These are phyloP conservation scores for Cicer cuneatum DNA, from an alignment of 306 rosid genomes.

Conservation along the genomic window DNA sequence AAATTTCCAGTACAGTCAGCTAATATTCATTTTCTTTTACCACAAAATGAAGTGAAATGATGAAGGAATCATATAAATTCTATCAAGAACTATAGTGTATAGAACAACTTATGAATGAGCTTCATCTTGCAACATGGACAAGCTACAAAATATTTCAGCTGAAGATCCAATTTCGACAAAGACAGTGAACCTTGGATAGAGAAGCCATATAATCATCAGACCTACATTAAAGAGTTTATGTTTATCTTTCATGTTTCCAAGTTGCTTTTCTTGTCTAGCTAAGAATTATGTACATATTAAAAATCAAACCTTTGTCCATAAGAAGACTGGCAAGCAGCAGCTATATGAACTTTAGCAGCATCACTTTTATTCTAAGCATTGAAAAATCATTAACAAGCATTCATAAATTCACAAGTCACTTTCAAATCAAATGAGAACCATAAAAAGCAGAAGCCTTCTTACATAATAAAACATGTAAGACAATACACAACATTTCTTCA, in stretches of 20 bases:
- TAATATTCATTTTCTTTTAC: conserved; percentile 2
- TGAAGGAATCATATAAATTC: background rate
- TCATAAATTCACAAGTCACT: background rate
- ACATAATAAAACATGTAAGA: background rate
- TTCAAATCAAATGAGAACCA: conserved; percentile 21
- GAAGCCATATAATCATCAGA: conserved; percentile 94
- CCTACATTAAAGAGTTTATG: conserved; percentile 54
- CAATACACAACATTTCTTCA: conserved; percentile 2
- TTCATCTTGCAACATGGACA: conserved; percentile 12
- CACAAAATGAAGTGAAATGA: conserved; percentile 13
- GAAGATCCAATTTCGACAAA: conserved; percentile 71
- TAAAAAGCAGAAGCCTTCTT: background rate
- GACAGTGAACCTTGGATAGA: conserved; percentile 84
- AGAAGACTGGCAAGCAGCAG: conserved; percentile 76
- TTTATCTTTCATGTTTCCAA: conserved; percentile 36
- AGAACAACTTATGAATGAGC: conserved; percentile 19
- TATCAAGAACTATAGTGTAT: background rate
- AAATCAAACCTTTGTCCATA: conserved; percentile 80
- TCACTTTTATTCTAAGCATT: conserved; percentile 59
- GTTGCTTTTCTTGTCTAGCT: conserved; percentile 7
- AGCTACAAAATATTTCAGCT: conserved; percentile 35
- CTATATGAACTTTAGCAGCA: conserved; percentile 65
- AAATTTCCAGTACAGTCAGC: background rate
- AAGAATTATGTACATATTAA: conserved; percentile 11
- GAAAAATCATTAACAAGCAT: conserved; percentile 34